A percentile compares a stretch with the other conserved stretches of the same genome.
Conservation (phyloP, 139 green algal genomes). For the Closterium sp. region DNA sequence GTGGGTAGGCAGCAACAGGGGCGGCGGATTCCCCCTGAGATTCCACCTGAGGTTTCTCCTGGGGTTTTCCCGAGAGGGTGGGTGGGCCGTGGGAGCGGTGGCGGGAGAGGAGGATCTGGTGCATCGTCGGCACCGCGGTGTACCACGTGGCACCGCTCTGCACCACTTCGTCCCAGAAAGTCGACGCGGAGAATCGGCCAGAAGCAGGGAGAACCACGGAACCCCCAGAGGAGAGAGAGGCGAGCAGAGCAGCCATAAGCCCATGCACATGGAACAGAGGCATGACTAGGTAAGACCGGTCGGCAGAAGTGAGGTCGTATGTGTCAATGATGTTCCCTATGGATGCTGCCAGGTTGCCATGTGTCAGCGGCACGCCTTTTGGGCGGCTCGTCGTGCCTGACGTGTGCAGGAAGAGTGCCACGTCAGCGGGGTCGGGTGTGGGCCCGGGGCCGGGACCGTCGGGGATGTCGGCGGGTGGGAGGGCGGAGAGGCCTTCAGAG, state of each 20-base stretch:
- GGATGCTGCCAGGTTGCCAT: slow-evolving; percentile 73
- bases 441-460: neutral
- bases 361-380: slow-evolving; percentile 82
- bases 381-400: slow-evolving; percentile 76
- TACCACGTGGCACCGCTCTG: slow-evolving; percentile 75
- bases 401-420: slow-evolving; percentile 82
- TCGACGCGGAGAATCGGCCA: slow-evolving; percentile 66
- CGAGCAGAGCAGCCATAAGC: slow-evolving; percentile 76
- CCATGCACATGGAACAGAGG: slow-evolving; percentile 92
- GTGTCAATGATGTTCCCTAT: slow-evolving; percentile 74
- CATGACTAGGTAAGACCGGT: slow-evolving; percentile 65
- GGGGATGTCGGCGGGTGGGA: neutral
- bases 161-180: slow-evolving; percentile 73
- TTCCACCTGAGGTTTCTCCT: too few species aligned
- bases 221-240: slow-evolving; percentile 65
- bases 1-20: slow-evolving; percentile 19
- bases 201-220: slow-evolving; percentile 63
- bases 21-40: too few species aligned
- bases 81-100: neutral
- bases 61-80: slow-evolving; percentile 38
- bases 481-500: neutral
- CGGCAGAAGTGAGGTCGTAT: slow-evolving; percentile 68
- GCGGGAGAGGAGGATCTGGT: slow-evolving; percentile 70
- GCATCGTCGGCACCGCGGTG: slow-evolving; percentile 86
- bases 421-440: slow-evolving; percentile 4